A percentile compares a stretch with the other conserved stretches of the same genome.
These are phyloP conservation scores for Tilletiopsis washingtonensis DNA, from an alignment of 1,284 basidiomycete genomes.

Conservation along the genomic window DNA sequence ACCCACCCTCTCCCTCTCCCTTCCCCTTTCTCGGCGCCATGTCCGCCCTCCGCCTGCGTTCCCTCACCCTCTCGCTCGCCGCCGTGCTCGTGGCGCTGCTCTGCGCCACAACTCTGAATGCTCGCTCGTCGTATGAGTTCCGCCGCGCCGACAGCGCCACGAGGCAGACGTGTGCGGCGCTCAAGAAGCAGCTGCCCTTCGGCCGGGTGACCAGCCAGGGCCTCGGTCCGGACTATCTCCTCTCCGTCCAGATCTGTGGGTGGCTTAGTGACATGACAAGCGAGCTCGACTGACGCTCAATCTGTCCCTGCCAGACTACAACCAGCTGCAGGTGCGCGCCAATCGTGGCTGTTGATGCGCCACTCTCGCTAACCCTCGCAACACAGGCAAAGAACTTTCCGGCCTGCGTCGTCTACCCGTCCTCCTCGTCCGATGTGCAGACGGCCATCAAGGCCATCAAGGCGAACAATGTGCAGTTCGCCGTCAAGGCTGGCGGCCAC, in stretches of 20 bases:
- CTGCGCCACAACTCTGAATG: slow-evolving; percentile 13
- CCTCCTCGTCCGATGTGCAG: background rate
- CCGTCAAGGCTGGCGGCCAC: slow-evolving; percentile 26
- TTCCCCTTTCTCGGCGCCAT: no score
- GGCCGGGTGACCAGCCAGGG: background rate
- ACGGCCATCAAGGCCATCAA: slow-evolving; percentile 1
- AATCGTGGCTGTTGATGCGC: no score
- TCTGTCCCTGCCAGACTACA: no score
- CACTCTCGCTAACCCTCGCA: no score
- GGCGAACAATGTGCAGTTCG: slow-evolving; percentile 10
- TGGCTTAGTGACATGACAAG: no score
- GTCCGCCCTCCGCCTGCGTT: no score
- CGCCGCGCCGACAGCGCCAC: background rate
- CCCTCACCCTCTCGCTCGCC: slow-evolving; percentile 45
- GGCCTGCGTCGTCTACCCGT: slow-evolving; percentile 3
- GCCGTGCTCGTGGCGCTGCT: slow-evolving; percentile 46
- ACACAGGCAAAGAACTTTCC: background rate
- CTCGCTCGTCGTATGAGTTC: slow-evolving; percentile 48
- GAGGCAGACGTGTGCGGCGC: background rate
- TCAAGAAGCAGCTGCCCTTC: background rate
- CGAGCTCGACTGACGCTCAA: no score
- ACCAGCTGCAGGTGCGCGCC: no score
- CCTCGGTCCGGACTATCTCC: background rate
- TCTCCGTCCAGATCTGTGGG: background rate
- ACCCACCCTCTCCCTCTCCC: no score